These are phyloP conservation scores for Apophysomyces trapeziformis DNA, from an alignment of 371 early-diverging fungal species.

Conservation along the genomic window DNA sequence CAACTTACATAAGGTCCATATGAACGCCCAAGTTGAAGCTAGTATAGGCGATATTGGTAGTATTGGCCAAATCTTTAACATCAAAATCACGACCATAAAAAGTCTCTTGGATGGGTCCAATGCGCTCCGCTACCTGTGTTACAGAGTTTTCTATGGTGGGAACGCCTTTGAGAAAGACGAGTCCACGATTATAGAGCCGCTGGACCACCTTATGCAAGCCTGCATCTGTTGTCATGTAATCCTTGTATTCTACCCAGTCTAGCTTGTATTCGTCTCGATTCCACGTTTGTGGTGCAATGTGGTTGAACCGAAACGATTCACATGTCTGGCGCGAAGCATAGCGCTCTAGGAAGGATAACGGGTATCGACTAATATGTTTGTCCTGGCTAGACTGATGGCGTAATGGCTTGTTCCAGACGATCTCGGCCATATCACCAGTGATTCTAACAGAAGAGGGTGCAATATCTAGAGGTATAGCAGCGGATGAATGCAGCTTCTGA, in stretches of 20 bases:
- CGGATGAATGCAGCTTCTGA: conserved; percentile 83
- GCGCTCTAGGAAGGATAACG: conserved; percentile 40
- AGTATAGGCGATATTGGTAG: conserved; percentile 91
- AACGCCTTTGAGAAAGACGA: conserved; percentile 75
- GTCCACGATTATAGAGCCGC: conserved; percentile 71
- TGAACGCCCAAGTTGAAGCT: conserved; percentile 82
- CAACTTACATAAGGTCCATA: conserved; percentile 88
- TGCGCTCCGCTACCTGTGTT: conserved; percentile 65
- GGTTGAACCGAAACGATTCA: conserved; percentile 44
- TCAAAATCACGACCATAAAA: conserved; percentile 89
- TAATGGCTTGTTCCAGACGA: conserved; percentile 49
- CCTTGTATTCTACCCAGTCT: conserved; percentile 64
- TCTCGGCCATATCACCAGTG: conserved; percentile 35
- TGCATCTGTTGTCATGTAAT: conserved; percentile 64
- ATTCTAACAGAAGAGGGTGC: conserved; percentile 35
- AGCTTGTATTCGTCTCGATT: conserved; percentile 46
- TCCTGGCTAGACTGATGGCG: conserved; percentile 30
- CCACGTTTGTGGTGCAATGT: conserved; percentile 55
- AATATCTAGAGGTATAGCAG: conserved; percentile 70
- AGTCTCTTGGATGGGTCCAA: conserved; percentile 79
- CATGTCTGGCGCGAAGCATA: conserved; percentile 35
- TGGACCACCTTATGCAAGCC: conserved; percentile 61
- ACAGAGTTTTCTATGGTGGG: conserved; percentile 63
- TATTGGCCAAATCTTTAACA: conserved; percentile 77
- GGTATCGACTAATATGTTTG: conserved; percentile 49